phyloP scores from a whole-genome alignment of 805 yeast species.

The Wickerhamomyces bovis region DNA sequence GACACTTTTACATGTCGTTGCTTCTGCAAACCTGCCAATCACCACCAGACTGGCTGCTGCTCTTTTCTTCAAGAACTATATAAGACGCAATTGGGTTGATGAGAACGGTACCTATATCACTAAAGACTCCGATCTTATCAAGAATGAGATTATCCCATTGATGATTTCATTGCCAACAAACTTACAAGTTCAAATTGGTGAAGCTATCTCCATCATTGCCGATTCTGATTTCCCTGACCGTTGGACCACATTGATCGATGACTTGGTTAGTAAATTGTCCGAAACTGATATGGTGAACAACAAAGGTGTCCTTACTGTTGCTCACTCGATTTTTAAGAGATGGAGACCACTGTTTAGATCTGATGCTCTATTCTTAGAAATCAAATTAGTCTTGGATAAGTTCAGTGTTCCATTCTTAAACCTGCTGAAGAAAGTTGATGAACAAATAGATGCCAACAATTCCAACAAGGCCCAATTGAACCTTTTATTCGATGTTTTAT shows the following conservation, averaged over 20 bases:
- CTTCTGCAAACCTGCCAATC: slow-evolving; percentile 45
- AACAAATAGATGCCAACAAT: slow-evolving; percentile 43
- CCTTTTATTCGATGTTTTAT: slow-evolving; percentile 61
- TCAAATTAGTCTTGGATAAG: slow-evolving; percentile 76
- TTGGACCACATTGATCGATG: slow-evolving; percentile 77
- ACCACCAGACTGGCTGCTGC: slow-evolving; percentile 82
- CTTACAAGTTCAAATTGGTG: slow-evolving; percentile 91
- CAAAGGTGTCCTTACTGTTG: slow-evolving; percentile 83
- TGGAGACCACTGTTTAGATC: slow-evolving; percentile 95
- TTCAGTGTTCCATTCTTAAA: slow-evolving; percentile 75
- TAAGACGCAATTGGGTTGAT: slow-evolving; percentile 83
- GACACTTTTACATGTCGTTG: slow-evolving; percentile 69
- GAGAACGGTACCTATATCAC: slow-evolving; percentile 78
- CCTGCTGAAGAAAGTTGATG: slow-evolving; percentile 64
- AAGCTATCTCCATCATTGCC: slow-evolving; percentile 86
- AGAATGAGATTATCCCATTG: slow-evolving; percentile 71
- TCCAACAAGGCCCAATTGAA: slow-evolving; percentile 44
- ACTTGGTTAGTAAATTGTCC: slow-evolving; percentile 61
- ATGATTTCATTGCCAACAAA: slow-evolving; percentile 79
- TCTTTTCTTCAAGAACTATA: slow-evolving; percentile 80
- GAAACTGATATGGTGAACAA: slow-evolving; percentile 63
- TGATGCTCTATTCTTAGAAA: slow-evolving; percentile 83
- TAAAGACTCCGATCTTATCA: slow-evolving; percentile 65
- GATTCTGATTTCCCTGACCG: slow-evolving; percentile 91
- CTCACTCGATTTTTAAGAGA: slow-evolving; percentile 91